Evolutionary conservation across 176 grass and related monocot species (phyloP).

Genomic region (Oryza officinalis): DNA sequence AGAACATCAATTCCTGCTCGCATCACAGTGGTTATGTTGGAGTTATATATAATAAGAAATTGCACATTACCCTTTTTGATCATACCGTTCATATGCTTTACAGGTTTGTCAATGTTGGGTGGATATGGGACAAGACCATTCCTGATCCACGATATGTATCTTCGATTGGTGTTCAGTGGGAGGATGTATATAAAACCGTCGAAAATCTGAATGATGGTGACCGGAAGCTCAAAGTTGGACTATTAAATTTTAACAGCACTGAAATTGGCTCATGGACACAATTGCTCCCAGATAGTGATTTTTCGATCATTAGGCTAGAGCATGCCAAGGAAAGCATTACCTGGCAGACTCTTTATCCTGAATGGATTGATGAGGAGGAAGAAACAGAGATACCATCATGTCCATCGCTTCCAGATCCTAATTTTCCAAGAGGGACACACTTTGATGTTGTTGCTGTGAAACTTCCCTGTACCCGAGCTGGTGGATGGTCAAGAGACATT

Average conservation of each 20-base stretch:
- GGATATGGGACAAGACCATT: slow-evolving; percentile 71
- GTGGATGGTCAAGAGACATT: slow-evolving; percentile 79
- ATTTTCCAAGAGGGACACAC: slow-evolving; percentile 37
- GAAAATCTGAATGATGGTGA: slow-evolving; percentile 50
- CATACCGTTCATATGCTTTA: slow-evolving; percentile 27
- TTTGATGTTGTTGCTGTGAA: slow-evolving; percentile 90
- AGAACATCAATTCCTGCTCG: background rate
- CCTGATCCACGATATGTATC: slow-evolving; percentile 79
- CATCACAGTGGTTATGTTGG: background rate
- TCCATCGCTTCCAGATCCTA: slow-evolving; percentile 63
- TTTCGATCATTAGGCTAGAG: slow-evolving; percentile 62
- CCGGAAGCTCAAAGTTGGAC: slow-evolving; percentile 58
- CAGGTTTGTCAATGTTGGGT: slow-evolving; percentile 81
- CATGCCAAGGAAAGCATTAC: slow-evolving; percentile 67
- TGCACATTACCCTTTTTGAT: slow-evolving; percentile 19
- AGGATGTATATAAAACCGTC: slow-evolving; percentile 50
- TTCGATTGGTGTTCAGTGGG: slow-evolving; percentile 59
- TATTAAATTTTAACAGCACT: slow-evolving; percentile 82
- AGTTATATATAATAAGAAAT: slow-evolving; percentile 5
- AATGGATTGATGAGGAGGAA: slow-evolving; percentile 99
- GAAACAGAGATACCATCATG: slow-evolving; percentile 82
- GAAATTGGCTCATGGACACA: slow-evolving; percentile 65
- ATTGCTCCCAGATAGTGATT: slow-evolving; percentile 65
- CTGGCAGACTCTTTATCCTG: slow-evolving; percentile 79
- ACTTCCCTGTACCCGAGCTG: slow-evolving; percentile 65